These are phyloP conservation scores for Paecilomyces fulvus DNA, from an alignment of 2,329 filamentous ascomycete genomes.

Conservation along the genomic window DNA sequence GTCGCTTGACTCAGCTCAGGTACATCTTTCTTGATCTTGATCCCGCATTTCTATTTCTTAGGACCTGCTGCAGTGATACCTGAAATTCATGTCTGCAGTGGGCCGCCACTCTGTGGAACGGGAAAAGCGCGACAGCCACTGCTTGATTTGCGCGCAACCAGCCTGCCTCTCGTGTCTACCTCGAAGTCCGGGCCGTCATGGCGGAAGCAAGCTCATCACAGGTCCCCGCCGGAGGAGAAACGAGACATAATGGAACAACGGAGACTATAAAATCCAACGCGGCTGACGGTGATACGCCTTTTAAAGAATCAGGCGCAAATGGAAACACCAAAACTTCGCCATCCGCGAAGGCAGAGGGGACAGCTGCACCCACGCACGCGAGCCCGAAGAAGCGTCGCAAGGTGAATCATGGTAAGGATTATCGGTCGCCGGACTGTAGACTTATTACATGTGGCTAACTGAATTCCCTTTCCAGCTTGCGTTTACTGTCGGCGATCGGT, in stretches of 20 bases:
- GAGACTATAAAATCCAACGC: conserved; percentile 14
- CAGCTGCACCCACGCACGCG: conserved; percentile 25
- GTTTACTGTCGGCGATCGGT: conserved; percentile 86
- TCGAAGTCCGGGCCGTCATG: conserved; percentile 3
- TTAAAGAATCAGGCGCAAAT: conserved; percentile 23
- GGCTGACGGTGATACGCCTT: conserved; percentile 12
- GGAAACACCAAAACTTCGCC: conserved; percentile 16
- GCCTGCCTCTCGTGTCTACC: background rate
- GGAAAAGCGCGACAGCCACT: background rate
- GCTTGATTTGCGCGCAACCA: background rate
- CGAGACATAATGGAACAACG: conserved; percentile 11
- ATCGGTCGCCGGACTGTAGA: conserved; percentile 3
- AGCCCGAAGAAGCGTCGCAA: conserved; percentile 80
- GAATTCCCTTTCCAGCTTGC: conserved; percentile 55
- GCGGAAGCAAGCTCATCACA: conserved; percentile 5
- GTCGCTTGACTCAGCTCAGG: background rate
- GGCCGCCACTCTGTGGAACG: conserved; percentile 1
- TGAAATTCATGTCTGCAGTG: conserved; percentile 5
- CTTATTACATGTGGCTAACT: background rate
- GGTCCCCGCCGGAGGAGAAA: background rate
- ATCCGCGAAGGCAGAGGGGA: conserved; percentile 25
- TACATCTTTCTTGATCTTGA: background rate
- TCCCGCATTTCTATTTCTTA: background rate
- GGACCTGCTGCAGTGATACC: conserved; percentile 8
- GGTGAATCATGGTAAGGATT: conserved; percentile 71